Evolutionary conservation across 2,329 filamentous ascomycete genomes (phyloP), one percentile per base, ranked within the genome.

Genomic region (Aspergillus sp.): DNA sequence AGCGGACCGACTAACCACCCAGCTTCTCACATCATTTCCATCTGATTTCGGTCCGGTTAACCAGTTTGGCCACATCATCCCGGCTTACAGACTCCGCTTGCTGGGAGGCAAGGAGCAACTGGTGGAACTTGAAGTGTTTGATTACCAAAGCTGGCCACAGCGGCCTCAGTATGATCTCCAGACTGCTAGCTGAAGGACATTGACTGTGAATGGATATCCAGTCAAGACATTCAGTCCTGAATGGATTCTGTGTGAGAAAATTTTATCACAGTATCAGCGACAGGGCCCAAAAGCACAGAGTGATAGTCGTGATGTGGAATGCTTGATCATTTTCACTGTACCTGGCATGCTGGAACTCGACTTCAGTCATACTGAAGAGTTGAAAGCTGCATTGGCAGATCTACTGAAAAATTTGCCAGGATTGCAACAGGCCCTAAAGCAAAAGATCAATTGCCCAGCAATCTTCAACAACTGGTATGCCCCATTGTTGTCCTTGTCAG

Each of bases 211-310:
- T 40, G 48, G 46, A 12, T 42, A 47, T 8, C 4, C 28, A 26
- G 48, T 54, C 38, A 54, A 53, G 29, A 6, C 42, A 5, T 56
- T 56, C 33, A 42, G 45, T 39, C 43, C 48, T 29, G 47, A 54
- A 50, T 54, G 52, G 54, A 52, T 56, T 40, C 38, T 56, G 48
- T 48, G 49, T 43, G 53, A 55, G 43, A 55, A 55, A 41, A 55
- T 52, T 35, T 34, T 55, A 8, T 51, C 54, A n/a, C 49, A 51
- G 28, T 52, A 50, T 47, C 45, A 55, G 44, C 51, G 51, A 7
- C 47, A 52, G 41, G 49, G 53, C 38, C 1, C n/a, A 7, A 55
- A 55, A 46, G 48, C 49, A 51, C 26, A 5, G 39, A 46, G 27
- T 8, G 51, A 55, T 52, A 45, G 51, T 42, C 42, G 26, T 29